Base-by-base conservation (phyloP, 108 stramenopile species). In the Fragilaria crotonensis region DNA sequence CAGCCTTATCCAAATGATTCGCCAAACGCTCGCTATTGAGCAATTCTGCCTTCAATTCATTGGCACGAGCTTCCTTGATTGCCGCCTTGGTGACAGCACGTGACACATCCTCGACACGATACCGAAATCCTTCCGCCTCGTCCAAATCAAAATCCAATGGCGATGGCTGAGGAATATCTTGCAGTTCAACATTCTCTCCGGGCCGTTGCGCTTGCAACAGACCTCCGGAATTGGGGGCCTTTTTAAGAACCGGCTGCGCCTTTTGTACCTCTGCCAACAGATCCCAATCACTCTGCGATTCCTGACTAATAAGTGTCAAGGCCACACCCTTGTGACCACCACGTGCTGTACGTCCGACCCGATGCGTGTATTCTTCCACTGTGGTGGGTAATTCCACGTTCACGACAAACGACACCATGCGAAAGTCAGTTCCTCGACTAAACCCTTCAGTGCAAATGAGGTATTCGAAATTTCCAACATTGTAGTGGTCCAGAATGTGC, bases 391-490 rank as follows among this genome's bases (percentile, higher is more conserved):
- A 80, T 63, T 98, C 98, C 7, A 97, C 91, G 76, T 99, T 99
- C 57, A 99, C 76, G 3, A 99, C 98, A 64, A 94, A 95, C 4
- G 87, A 80, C 9, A 99, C 98, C 49, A 83, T 85, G 19, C 84
- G 79, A 74, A 99, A 98, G 65, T 99, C 98, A 31, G 97, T 68
- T 25, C 98, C 98, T 30, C 98, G 87, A 0, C 93, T 76, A 4
- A 97, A 93, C 17, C 96, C 98, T 52, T 97, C 97, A 2, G 98
- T 99, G 2, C 95, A 95, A 62, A 99, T 96, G 47, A 99, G 73
- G 65, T 94, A 96, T 54, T 99, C 98, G 71, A 97, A 99, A 58
- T 97, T 92, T n/a, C 97, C 98, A 31, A 94, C 84, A 66, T 99
- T 97, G 75, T 89, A 99, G 57, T 97, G 90, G 70, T 96, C 91